Conservation (phyloP, 768 basidiomycete genomes). For the Kwoniella sp. region DNA sequence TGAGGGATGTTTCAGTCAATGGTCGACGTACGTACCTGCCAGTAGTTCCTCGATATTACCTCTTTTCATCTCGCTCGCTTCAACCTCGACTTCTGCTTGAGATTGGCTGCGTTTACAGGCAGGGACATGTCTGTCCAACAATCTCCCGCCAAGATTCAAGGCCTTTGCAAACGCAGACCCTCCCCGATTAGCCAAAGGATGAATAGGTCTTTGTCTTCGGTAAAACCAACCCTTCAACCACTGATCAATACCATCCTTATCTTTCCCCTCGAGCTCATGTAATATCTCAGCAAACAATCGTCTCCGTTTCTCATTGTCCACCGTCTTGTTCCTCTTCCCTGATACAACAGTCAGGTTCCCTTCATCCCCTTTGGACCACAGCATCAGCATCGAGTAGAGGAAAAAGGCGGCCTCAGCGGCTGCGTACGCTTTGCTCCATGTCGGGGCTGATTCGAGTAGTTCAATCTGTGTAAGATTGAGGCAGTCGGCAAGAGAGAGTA, state of each 20-base stretch:
- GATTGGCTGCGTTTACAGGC: too few relatives aligned
- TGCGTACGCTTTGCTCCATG: not conserved
- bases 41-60: constrained; percentile 28
- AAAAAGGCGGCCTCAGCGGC: not conserved
- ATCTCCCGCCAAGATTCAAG: too few relatives aligned
- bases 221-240: constrained; percentile 22
- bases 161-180: too few relatives aligned
- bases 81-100: not conserved
- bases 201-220: not conserved
- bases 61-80: constrained; percentile 10
- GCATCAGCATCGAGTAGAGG: not conserved
- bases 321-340: not conserved
- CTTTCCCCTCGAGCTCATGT: constrained; percentile 6
- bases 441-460: not conserved
- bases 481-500: not conserved
- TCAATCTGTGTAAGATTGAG: not conserved
- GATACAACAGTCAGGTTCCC: too few relatives aligned
- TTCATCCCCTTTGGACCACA: too few relatives aligned
- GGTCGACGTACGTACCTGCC: constrained; percentile 23
- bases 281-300: constrained; percentile 6
- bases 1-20: too few relatives aligned
- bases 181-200: too few relatives aligned
- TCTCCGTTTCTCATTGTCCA: constrained; percentile 9
- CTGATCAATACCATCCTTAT: not conserved
- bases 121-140: too few relatives aligned